A percentile compares a stretch with the other conserved stretches of the same genome.
phyloP scores from a whole-genome alignment of 768 basidiomycete genomes.

The Tylopilus plumbeoviolaceoides region DNA sequence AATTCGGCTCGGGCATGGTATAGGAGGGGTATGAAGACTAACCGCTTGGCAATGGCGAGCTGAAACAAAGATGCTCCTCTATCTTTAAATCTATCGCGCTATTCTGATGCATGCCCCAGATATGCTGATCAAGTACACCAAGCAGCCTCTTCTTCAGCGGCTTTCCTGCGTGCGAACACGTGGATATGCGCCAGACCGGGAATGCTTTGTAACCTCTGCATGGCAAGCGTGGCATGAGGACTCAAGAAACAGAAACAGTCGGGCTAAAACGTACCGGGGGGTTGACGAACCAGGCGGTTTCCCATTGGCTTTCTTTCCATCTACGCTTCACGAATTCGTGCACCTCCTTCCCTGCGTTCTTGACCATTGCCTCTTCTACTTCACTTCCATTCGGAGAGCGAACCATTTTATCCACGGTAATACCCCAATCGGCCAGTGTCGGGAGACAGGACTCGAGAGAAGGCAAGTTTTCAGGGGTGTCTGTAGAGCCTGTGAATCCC shows the following conservation, averaged over 20 bases:
- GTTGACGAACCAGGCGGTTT: constrained; percentile 90
- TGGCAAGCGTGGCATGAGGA: background rate
- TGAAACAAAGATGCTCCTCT: constrained; percentile 1
- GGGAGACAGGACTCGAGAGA: constrained; percentile 53
- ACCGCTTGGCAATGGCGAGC: background rate
- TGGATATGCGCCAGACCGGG: constrained; percentile 82
- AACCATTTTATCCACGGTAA: constrained; percentile 59
- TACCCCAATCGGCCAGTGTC: constrained; percentile 64
- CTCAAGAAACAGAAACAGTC: background rate
- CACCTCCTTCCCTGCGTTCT: constrained; percentile 53
- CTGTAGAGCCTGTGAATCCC: constrained; percentile 68
- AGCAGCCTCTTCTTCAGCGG: constrained; percentile 15
- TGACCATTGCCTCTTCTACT: constrained; percentile 50
- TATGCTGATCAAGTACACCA: constrained; percentile 13
- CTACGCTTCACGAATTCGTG: constrained; percentile 56
- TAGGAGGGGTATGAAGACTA: background rate
- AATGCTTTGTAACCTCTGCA: constrained; percentile 76
- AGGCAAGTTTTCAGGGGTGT: constrained; percentile 58
- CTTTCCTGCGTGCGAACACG: constrained; percentile 69
- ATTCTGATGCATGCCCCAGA: background rate
- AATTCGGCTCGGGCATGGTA: background rate
- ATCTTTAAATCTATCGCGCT: constrained; percentile 3
- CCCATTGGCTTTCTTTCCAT: constrained; percentile 77
- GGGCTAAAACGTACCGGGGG: constrained; percentile 58
- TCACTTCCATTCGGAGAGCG: constrained; percentile 46